Conservation (phyloP, 2,329 filamentous ascomycete species). For the Seiridium unicorne region DNA sequence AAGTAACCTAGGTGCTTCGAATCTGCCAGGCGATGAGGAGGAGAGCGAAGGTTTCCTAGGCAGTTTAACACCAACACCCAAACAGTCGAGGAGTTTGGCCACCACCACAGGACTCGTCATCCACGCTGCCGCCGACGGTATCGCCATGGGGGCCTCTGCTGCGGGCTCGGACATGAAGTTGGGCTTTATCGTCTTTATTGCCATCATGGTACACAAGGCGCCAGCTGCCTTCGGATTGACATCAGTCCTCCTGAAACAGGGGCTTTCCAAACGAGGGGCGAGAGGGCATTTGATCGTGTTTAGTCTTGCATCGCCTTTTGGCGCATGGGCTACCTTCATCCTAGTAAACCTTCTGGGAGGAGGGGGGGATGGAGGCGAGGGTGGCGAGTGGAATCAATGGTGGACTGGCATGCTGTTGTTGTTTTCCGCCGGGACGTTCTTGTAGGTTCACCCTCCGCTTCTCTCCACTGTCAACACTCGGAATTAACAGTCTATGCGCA, state of each 20-base stretch:
- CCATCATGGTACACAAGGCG: conserved; percentile 97
- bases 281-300: conserved; percentile 86
- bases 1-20: conserved; percentile 67
- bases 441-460: conserved; percentile 57
- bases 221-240: conserved; percentile 94
- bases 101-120: conserved; percentile 95
- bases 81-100: conserved; percentile 64
- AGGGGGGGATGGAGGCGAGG: conserved; percentile 32
- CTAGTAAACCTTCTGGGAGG: conserved; percentile 73
- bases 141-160: conserved; percentile 89
- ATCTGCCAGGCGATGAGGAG: conserved; percentile 48
- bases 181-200: conserved; percentile 89
- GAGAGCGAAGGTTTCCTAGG: conserved; percentile 59
- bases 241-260: conserved; percentile 85
- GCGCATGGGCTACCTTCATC: conserved; percentile 80
- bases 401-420: conserved; percentile 89
- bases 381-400: conserved; percentile 69
- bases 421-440: conserved; percentile 94
- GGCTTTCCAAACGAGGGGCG: conserved; percentile 81
- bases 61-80: conserved; percentile 55
- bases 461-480: neutral
- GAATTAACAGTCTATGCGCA: conserved; percentile 29
- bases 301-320: conserved; percentile 83
- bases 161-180: conserved; percentile 71
- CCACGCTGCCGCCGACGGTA: conserved; percentile 91